These are phyloP conservation scores for Russula abietina DNA, from an alignment of 768 basidiomycete species.

Conservation along the genomic window DNA sequence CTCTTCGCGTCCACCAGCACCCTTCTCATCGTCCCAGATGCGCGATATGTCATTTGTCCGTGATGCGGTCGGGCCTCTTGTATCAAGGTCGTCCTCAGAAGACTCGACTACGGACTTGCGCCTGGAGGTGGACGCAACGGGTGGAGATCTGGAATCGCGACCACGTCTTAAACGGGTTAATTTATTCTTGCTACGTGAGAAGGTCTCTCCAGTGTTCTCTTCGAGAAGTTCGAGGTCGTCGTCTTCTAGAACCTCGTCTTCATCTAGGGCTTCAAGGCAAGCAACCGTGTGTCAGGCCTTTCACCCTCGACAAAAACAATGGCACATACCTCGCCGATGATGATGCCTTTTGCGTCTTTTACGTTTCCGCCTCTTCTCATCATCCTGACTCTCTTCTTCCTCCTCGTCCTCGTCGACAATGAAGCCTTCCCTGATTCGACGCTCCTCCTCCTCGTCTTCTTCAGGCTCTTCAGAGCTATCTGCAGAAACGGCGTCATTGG, in stretches of 20 bases:
- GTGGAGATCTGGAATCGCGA: constrained; percentile 64
- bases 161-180: constrained; percentile 72
- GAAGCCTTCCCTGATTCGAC: constrained; percentile 77
- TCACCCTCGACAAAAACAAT: constrained; percentile 13
- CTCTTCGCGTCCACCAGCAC: constrained; percentile 41
- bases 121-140: constrained; percentile 54
- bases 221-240: constrained; percentile 76
- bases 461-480: constrained; percentile 89
- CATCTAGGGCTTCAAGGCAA: constrained; percentile 38
- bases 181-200: constrained; percentile 50
- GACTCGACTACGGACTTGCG: constrained; percentile 58
- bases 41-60: constrained; percentile 55
- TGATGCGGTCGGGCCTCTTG: constrained; percentile 46
- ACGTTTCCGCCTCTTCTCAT: constrained; percentile 49
- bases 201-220: constrained; percentile 79
- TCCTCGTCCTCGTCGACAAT: constrained; percentile 90
- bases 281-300: constrained; percentile 11
- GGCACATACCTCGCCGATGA: constrained; percentile 48
- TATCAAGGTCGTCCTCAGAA: constrained; percentile 69
- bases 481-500: constrained; percentile 54
- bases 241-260: constrained; percentile 70
- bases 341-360: constrained; percentile 66
- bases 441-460: constrained; percentile 85
- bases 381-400: constrained; percentile 65
- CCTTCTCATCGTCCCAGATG: constrained; percentile 81